phyloP scores from a whole-genome alignment of 805 yeast species.

The Yamadazyma nakazawae region DNA sequence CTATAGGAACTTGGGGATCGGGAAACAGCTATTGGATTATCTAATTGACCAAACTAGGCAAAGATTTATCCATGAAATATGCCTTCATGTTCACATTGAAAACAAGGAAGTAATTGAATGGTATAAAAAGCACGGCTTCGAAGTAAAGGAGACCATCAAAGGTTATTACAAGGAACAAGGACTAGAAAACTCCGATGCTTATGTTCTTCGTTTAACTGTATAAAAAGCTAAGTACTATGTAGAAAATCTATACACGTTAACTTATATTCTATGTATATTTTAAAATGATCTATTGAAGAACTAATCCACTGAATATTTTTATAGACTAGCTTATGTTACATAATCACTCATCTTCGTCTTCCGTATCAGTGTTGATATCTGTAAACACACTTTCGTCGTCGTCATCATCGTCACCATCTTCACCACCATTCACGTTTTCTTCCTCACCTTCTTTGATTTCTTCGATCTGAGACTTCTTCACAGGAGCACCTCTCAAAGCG shows the following conservation, averaged over 20 bases:
- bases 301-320: background rate
- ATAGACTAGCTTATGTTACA: background rate
- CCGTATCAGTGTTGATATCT: slow-evolving; percentile 46
- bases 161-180: slow-evolving; percentile 49
- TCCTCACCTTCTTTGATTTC: slow-evolving; percentile 13
- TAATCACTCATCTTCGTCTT: slow-evolving; percentile 27
- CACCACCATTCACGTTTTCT: slow-evolving; percentile 17
- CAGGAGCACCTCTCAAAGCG: slow-evolving; percentile 59
- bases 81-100: slow-evolving; percentile 50
- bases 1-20: slow-evolving; percentile 63
- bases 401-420: slow-evolving; percentile 31
- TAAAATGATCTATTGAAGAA: background rate
- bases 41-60: slow-evolving; percentile 54
- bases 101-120: slow-evolving; percentile 44
- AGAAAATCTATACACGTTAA: background rate
- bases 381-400: slow-evolving; percentile 41
- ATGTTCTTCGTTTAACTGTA: slow-evolving; percentile 29
- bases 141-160: slow-evolving; percentile 29
- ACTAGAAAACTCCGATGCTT: slow-evolving; percentile 49
- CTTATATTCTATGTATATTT: slow-evolving; percentile 2
- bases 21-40: slow-evolving; percentile 53
- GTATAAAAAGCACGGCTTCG: slow-evolving; percentile 52
- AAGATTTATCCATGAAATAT: slow-evolving; percentile 51
- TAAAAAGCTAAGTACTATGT: slow-evolving; percentile 11
- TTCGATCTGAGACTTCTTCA: slow-evolving; percentile 28